Conservation (phyloP, 495 filamentous ascomycete species). For the Penicillium dipodomyicola region DNA sequence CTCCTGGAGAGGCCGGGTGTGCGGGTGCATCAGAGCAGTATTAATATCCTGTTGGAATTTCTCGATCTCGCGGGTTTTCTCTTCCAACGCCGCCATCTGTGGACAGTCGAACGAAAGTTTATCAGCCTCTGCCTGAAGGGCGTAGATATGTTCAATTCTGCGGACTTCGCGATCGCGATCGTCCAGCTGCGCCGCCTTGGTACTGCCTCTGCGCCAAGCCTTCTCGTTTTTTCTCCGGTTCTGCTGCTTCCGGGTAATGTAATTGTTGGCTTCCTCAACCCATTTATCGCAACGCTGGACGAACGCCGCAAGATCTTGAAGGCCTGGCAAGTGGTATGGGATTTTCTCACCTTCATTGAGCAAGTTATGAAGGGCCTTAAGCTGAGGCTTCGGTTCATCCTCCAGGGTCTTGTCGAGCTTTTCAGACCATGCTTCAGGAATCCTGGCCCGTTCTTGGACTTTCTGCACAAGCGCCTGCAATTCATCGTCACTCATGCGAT, state of each 20-base stretch:
- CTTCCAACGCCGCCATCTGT: conserved; percentile 82
- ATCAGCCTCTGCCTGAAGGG: conserved; percentile 80
- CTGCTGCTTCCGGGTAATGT: conserved; percentile 96
- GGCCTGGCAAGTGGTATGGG: conserved; percentile 82
- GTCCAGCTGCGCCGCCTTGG: conserved; percentile 77
- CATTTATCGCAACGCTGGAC: conserved; percentile 96
- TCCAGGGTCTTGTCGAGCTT: conserved; percentile 83
- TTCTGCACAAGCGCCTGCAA: conserved; percentile 66
- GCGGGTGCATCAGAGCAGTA: conserved; percentile 60
- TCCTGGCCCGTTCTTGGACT: conserved; percentile 78
- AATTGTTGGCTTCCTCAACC: conserved; percentile 96
- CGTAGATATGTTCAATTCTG: conserved; percentile 84
- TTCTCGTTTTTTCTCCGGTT: conserved; percentile 97
- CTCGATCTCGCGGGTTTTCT: conserved; percentile 83
- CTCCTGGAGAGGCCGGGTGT: conserved; percentile 61
- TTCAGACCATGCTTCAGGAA: conserved; percentile 86
- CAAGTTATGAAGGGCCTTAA: conserved; percentile 81
- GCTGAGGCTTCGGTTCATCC: conserved; percentile 74
- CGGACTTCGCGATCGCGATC: conserved; percentile 86
- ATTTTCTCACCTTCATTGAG: conserved; percentile 96
- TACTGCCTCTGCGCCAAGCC: conserved; percentile 76
- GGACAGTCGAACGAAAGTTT: conserved; percentile 91
- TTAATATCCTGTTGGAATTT: conserved; percentile 80
- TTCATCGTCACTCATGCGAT: conserved; percentile 70
- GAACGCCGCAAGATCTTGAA: conserved; percentile 79